These are phyloP conservation scores for Tripterygium wilfordii DNA, from an alignment of 177 flowering plant genomes.

Conservation along the genomic window DNA sequence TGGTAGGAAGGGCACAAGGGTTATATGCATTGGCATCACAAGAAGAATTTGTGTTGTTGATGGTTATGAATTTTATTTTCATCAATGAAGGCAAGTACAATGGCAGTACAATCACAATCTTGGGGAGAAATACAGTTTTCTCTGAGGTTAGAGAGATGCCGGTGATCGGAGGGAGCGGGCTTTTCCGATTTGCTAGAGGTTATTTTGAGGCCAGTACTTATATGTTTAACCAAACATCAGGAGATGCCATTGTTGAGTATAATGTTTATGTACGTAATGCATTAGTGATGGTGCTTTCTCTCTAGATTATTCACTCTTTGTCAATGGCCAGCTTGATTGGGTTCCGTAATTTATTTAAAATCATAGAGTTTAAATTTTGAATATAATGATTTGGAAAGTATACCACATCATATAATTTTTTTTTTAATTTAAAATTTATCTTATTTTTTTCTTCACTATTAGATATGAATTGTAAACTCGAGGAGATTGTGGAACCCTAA, in stretches of 20 bases:
- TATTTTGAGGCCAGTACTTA: conserved; percentile 41
- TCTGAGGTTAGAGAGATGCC: conserved; percentile 56
- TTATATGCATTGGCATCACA: conserved; percentile 40
- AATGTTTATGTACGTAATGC: conserved; percentile 51
- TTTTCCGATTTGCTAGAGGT: conserved; percentile 59
- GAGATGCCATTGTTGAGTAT: conserved; percentile 61
- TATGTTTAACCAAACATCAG: conserved; percentile 14
- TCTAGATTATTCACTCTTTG: too few species aligned
- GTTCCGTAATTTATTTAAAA: too few species aligned
- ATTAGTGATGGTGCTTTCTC: too few species aligned
- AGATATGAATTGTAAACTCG: too few species aligned
- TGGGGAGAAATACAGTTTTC: conserved; percentile 46
- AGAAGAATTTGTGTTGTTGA: conserved; percentile 29
- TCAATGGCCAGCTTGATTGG: too few species aligned
- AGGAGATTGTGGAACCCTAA: too few species aligned
- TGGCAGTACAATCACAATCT: conserved; percentile 42
- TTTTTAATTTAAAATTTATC: too few species aligned
- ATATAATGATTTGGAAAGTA: too few species aligned
- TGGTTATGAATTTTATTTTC: conserved; percentile 57
- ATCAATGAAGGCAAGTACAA: conserved; percentile 25
- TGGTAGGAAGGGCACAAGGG: conserved; percentile 55
- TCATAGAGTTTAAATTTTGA: too few species aligned
- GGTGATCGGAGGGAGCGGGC: conserved; percentile 58
- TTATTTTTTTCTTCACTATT: too few species aligned
- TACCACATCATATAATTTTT: too few species aligned